Evolutionary conservation across 225 moss, liverwort and hornwort species (phyloP), one percentile per base, ranked within the genome.

Genomic region (Straminergon stramineum): DNA sequence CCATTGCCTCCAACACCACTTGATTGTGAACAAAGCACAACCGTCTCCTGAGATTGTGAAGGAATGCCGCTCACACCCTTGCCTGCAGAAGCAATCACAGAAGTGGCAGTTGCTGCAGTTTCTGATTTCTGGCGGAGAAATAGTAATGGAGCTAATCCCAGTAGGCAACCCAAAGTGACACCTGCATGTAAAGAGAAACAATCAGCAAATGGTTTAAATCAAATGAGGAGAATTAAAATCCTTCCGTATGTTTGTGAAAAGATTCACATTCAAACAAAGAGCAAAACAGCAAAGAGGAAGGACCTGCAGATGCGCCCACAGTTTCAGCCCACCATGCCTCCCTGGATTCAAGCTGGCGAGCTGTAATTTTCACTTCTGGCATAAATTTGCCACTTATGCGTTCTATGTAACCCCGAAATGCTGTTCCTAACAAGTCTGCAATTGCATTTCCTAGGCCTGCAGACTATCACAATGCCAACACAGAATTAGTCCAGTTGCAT

Each of bases 311-410:
- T 75, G 95, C 94, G 70, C 96, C 96, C 76, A 92, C 91, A 22
- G 95, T 96, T 65, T 96, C 96, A 82, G 96, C 96, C 96, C 96
- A 96, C 94, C 96, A 95, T 15, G 96, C 96, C 85, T 96, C 96
- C 84, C 89, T 93, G n/a, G 93, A 90, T 85, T 94, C 85, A 81
- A 96, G 90, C 92, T 96, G 96, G 51, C 82, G 88, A 87, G 94
- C 48, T n/a, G 96, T 95, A 20, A 96, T 90, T 79, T 92, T 91
- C 73, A 94, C 84, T 67, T 95, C 95, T 64, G 95, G 93, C 96
- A 96, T 95, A 52, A 96, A 92, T 35, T 89, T 93, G 20, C 91
- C 90, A 57, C 91, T 92, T 12, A 90, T 8, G 69, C 92, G 90
- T 48, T 96, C 96, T 65, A 96, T 95, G 84, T 96, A 96, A 41